A percentile compares a stretch with the other conserved stretches of the same genome.
These are phyloP conservation scores for Gentiana macrophylla DNA, from an alignment of 257 asterid genomes.

Conservation along the genomic window DNA sequence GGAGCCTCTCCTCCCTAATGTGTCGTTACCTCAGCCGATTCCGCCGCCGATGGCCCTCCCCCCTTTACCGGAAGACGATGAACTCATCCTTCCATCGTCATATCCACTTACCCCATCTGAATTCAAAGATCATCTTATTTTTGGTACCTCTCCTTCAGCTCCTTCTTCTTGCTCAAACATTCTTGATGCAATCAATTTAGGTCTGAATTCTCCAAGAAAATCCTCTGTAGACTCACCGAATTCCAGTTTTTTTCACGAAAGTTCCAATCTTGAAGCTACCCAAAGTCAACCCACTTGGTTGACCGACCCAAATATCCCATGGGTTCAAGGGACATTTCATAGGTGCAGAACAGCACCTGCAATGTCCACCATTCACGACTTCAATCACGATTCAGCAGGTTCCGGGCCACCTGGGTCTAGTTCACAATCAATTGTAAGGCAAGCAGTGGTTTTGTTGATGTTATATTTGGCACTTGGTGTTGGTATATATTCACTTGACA, in stretches of 20 bases:
- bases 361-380: conserved; percentile 65
- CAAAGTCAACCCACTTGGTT: conserved; percentile 41
- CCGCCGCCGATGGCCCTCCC: conserved; percentile 39
- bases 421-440: conserved; percentile 44
- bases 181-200: conserved; percentile 34
- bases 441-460: conserved; percentile 58
- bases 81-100: conserved; percentile 43
- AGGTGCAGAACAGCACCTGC: conserved; percentile 88
- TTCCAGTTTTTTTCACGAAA: conserved; percentile 1
- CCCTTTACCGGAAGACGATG: conserved; percentile 57
- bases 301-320: conserved; percentile 44
- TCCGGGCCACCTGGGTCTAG: conserved; percentile 44
- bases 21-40: conserved; percentile 20
- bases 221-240: conserved; percentile 10
- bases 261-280: conserved; percentile 26
- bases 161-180: conserved; percentile 29
- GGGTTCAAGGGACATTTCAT: conserved; percentile 50
- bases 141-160: conserved; percentile 46
- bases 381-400: conserved; percentile 13
- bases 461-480: conserved; percentile 74
- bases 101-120: conserved; percentile 53
- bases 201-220: conserved; percentile 22
- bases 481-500: conserved; percentile 44
- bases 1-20: conserved; percentile 58
- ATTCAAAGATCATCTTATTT: conserved; percentile 61